Evolutionary conservation across 2,329 filamentous ascomycete genomes (phyloP).

Genomic region (Sordariomycetes sp.): DNA sequence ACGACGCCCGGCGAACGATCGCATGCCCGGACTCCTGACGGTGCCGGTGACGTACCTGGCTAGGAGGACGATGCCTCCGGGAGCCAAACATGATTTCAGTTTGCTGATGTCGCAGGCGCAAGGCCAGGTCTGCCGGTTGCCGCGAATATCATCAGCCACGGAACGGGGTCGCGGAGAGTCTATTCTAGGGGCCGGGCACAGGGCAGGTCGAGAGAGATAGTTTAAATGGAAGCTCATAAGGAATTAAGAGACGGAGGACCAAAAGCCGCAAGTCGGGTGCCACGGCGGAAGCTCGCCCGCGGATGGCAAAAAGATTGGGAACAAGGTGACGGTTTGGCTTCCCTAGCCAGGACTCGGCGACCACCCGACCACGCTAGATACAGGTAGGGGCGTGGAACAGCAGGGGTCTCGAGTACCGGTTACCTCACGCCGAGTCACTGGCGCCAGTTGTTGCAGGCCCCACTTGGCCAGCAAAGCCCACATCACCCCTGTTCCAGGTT

Average conservation of each 20-base stretch:
- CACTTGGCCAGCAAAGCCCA: background rate
- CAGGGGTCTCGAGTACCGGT: background rate
- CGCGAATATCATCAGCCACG: background rate
- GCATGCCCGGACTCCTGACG: background rate
- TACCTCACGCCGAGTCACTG: background rate
- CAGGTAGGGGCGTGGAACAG: background rate
- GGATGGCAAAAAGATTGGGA: background rate
- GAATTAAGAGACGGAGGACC: background rate
- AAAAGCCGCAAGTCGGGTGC: background rate
- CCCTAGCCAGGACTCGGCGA: background rate
- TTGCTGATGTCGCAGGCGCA: background rate
- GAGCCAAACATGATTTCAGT: conserved; percentile 1
- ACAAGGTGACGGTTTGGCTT: background rate
- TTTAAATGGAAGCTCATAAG: background rate
- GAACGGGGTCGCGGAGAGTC: background rate
- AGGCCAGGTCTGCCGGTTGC: background rate
- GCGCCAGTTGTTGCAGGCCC: background rate
- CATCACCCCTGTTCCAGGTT: too few species aligned
- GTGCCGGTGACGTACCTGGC: conserved; percentile 1
- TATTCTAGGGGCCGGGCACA: background rate
- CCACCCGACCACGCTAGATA: background rate
- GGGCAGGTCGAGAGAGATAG: background rate
- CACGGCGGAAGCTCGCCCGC: background rate
- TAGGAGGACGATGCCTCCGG: conserved; percentile 3
- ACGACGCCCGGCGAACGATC: background rate